Evolutionary conservation across 768 basidiomycete species (phyloP), one percentile per base, ranked within the genome.

Genomic region (Gloeopeniophorella convolvens): DNA sequence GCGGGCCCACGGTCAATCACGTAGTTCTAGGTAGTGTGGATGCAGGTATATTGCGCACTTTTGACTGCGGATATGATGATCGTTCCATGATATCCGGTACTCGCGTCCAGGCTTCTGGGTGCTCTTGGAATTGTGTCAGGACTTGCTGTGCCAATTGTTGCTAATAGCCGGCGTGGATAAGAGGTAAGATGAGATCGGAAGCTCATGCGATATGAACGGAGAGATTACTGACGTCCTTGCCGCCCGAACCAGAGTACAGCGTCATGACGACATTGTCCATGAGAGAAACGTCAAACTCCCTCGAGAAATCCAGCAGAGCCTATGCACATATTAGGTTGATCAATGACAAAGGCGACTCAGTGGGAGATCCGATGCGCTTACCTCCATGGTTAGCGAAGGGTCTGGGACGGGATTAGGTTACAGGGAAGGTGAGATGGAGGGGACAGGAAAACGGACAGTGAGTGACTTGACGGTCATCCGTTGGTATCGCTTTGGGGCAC

Each of bases 81-180:
- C 76, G 75, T 62, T 96, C 92, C 51, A 99, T 74, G 60, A 99
- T 88, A 53, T 88, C 86, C 33, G 96, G 96, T 6, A 98, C 96
- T 66, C 89, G 79, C 57, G 93, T 94, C 96, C 96, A 99, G 30
- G 94, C 84, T 52, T 98, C 95, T 15, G 89, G 88, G 66, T 92
- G 78, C 54, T 99, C 96, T 68, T 98, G 93, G 63, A 99, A 85
- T 65, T 94, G 93, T 7, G 95, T 96, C 59, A 99, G 77, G 55
- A 91, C 76, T 65, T 87, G 86, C 69, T 98, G 95, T 13, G 95
- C 95, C 66, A 84, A 67, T 81, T 89, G 86, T 89, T 94, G 94
- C 94, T 98, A 30, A 49, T 20, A 43, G 35, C 42, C 20, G 32
- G 24, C 18, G 45, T 15, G 36, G 28, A 45, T 54, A 24, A 41